Evolutionary conservation across 2,329 filamentous ascomycete species (phyloP), one percentile per base, ranked within the genome.

Genomic region (Nannizziopsis arthrosporioides): DNA sequence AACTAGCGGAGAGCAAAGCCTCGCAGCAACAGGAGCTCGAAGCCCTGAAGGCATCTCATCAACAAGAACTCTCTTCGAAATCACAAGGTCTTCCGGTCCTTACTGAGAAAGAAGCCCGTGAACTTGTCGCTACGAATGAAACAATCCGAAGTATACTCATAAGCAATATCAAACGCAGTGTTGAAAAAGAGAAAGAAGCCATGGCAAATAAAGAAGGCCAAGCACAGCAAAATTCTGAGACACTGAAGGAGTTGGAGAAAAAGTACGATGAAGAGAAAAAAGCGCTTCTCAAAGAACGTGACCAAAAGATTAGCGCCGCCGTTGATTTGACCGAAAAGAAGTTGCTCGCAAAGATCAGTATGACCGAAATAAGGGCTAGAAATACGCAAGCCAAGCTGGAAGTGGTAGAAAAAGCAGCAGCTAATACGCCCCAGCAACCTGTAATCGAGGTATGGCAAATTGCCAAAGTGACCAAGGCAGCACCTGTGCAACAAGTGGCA

Each of bases 391-490:
- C 82, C 3, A 93, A 92, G 68, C 68, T 93, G 30, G 76, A 77
- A 1, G 78, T 92, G 1, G 84, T 96, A 2, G 77, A 88, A 59
- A 84, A 80, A 41, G 89, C 90, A 10, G 87, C 84, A 0, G 75
- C 74, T n/a, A 84, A 94, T 42, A 95, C 89, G 0, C 90, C 90
- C 0, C 75, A 90, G 57, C 81, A 80, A 61, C 79, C 88, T 0
- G 87, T 96, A 3, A 77, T 72, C 8, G 88, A 95, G 64, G 89
- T 95, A 0, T 95, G 86, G 85, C 80, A 83, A 54, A 70, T 85
- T 47, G 88, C 84, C 0, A 89, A 90, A 66, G 72, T 68, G 46
- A 76, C 79, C 14, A 47, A 47, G 30, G 48, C 42, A 18, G 35
- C 32, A 51, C 53, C 19, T 53, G 61, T 27, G 54, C 59, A 47